Percentiles rank a stretch among this genome's conserved stretches.
Evolutionary conservation across 352 stramenopile species (phyloP).

Genomic region (Globisporangium cederbergense): DNA sequence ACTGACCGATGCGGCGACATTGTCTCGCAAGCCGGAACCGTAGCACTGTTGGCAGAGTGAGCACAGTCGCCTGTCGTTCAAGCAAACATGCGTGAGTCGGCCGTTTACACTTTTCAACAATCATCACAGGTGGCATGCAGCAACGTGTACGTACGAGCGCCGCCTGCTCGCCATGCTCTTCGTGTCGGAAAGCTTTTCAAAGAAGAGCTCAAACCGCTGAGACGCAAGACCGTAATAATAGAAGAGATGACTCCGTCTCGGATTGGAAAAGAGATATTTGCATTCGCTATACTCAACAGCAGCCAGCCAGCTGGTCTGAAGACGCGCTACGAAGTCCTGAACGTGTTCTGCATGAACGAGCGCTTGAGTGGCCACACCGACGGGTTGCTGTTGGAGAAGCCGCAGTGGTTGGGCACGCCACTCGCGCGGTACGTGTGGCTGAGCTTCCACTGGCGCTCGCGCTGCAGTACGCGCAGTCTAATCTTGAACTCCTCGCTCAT

Average conservation of each 20-base stretch:
- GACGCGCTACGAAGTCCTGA: background rate
- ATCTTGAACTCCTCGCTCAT: constrained; percentile 36
- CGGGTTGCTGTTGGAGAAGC: constrained; percentile 43
- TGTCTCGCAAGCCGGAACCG: constrained; percentile 41
- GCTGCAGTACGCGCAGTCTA: constrained; percentile 26
- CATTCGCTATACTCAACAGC: background rate
- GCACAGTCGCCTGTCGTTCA: constrained; percentile 29
- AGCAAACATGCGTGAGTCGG: background rate
- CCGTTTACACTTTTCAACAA: background rate
- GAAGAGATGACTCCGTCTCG: background rate
- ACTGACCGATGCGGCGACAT: constrained; percentile 44
- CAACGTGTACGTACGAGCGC: background rate
- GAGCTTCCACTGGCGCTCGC: constrained; percentile 30
- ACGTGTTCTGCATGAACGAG: background rate
- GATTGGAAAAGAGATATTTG: background rate
- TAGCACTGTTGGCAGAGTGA: constrained; percentile 48
- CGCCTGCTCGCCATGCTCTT: background rate
- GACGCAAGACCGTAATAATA: constrained; percentile 1
- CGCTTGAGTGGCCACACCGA: constrained; percentile 14
- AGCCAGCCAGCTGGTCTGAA: no score
- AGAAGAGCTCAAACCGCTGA: background rate
- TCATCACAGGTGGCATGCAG: background rate
- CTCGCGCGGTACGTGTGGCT: constrained; percentile 41
- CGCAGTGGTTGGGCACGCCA: constrained; percentile 31
- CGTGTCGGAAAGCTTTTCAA: background rate